Base-by-base conservation (phyloP, 495 filamentous ascomycete species). In the Poronia punctata region DNA sequence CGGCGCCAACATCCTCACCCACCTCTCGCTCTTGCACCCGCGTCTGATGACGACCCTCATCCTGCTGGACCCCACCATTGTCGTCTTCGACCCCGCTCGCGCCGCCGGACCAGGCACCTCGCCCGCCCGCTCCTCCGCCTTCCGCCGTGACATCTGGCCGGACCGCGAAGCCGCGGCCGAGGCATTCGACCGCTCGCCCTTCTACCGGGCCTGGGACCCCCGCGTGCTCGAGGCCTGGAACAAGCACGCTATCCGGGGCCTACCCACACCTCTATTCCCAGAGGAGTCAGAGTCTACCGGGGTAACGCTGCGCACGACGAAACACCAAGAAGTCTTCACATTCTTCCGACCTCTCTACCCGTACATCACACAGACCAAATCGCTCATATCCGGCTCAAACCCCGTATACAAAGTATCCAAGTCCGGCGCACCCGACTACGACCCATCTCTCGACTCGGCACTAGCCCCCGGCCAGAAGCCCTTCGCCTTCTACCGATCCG, bases 11-110 rank as follows among this genome's bases (percentile, higher is more conserved):
- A 74, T 84, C 36, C 73, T 87, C 46, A 60, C 65, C 40, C 67
- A 75, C 39, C 57, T 75, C 11, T 68, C 85, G 12, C 66, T 92
- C 10, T 71, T 88, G 45, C 86, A 95, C 65, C 88, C 92, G 7
- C 79, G 88, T 3, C 76, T 97, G 7, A 71, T 96, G 44, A 72
- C 80, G 36, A 78, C 79, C 2, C 53, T 95, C 5, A 69, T 94
- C 33, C 73, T 93, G 5, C 65, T 96, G 2, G 90, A 97, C 58
- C 88, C 89, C 4, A 79, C 86, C 22, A 74, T 90, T 38, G 77
- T 83, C 50, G 62, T 59, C 24, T 64, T 71, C 54, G 57, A 60
- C 24, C 70, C 68, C 38, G 58, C 49, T 16, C 17, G 12, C 17
- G 46, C 30, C 32, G 4, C 0, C 34, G 58, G 51, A 32, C 61